Percentiles rank a stretch among this genome's conserved stretches.
These are phyloP conservation scores for Fusarium dlaminii DNA, from an alignment of 2,329 filamentous ascomycete species.

Conservation along the genomic window DNA sequence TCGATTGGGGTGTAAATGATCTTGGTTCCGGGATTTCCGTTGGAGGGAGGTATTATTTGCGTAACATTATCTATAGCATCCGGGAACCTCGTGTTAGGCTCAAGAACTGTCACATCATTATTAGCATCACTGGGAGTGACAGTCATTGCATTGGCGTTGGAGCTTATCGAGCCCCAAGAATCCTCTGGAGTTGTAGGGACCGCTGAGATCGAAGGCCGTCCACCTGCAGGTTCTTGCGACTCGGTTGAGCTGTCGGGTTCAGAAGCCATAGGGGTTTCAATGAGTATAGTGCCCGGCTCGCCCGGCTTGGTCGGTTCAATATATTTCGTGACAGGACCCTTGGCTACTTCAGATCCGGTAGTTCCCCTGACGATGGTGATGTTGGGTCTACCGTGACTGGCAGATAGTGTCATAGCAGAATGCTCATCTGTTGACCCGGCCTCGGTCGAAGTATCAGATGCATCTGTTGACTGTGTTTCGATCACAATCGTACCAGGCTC, in stretches of 20 bases:
- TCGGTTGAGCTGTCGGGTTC: too few relatives aligned
- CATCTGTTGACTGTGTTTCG: slow-evolving; percentile 1
- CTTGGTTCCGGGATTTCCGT: neutral
- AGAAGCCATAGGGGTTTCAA: neutral
- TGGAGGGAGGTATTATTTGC: neutral
- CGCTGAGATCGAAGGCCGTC: too few relatives aligned
- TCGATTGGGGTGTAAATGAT: neutral
- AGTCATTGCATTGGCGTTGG: neutral
- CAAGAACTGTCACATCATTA: neutral
- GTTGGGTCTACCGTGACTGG: neutral
- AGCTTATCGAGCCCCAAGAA: neutral
- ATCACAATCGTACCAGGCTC: slow-evolving; percentile 16
- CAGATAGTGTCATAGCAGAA: slow-evolving; percentile 2
- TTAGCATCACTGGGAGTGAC: neutral
- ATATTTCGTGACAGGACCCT: neutral
- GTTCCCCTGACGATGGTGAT: neutral
- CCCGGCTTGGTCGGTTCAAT: neutral
- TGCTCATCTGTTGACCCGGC: neutral
- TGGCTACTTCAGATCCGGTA: neutral
- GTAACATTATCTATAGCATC: neutral
- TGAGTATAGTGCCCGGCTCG: slow-evolving; percentile 1
- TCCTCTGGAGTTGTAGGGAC: too few relatives aligned
- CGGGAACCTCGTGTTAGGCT: neutral
- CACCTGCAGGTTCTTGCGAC: too few relatives aligned
- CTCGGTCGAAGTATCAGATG: neutral